phyloP scores from a whole-genome alignment of 2,329 filamentous ascomycete species.

The Calycina herbarum region DNA sequence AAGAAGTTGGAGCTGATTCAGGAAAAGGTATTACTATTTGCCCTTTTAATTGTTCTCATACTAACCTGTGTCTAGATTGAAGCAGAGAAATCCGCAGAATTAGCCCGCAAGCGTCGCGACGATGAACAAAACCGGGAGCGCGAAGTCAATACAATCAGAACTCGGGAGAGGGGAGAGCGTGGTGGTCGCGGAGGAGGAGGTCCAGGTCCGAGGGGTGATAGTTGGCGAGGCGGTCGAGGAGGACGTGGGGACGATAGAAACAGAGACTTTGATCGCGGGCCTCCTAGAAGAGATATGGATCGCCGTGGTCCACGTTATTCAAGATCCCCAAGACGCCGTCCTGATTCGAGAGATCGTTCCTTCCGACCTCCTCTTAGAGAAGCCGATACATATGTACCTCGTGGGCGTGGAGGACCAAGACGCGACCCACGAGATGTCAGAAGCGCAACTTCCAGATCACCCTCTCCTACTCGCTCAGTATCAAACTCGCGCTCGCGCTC shows the following conservation, averaged over 20 bases:
- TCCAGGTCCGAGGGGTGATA: constrained; percentile 38
- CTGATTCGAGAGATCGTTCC: constrained; percentile 40
- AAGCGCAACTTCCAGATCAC: constrained; percentile 26
- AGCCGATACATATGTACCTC: constrained; percentile 39
- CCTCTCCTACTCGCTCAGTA: constrained; percentile 24
- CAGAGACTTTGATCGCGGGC: constrained; percentile 47
- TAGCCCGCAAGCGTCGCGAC: constrained; percentile 69
- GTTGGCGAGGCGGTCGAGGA: constrained; percentile 49
- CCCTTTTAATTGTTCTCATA: neutral
- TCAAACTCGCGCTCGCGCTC: constrained; percentile 37
- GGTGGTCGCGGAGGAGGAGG: constrained; percentile 44
- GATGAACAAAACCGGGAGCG: constrained; percentile 70
- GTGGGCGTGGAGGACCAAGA: constrained; percentile 33
- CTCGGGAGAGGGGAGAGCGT: constrained; percentile 57
- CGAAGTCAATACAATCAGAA: constrained; percentile 66
- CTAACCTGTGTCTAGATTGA: constrained; percentile 60
- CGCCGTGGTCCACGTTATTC: constrained; percentile 47
- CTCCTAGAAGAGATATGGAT: constrained; percentile 40
- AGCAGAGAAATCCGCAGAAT: constrained; percentile 77
- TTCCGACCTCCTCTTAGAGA: constrained; percentile 32
- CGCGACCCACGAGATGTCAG: constrained; percentile 31
- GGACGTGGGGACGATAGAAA: constrained; percentile 38
- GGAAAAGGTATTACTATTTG: constrained; percentile 71
- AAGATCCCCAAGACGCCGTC: constrained; percentile 43
- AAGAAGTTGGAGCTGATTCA: constrained; percentile 95